A percentile compares a stretch with the other conserved stretches of the same genome.
phyloP scores from a whole-genome alignment of 768 basidiomycete genomes.

The Hemileccinum impolitum region DNA sequence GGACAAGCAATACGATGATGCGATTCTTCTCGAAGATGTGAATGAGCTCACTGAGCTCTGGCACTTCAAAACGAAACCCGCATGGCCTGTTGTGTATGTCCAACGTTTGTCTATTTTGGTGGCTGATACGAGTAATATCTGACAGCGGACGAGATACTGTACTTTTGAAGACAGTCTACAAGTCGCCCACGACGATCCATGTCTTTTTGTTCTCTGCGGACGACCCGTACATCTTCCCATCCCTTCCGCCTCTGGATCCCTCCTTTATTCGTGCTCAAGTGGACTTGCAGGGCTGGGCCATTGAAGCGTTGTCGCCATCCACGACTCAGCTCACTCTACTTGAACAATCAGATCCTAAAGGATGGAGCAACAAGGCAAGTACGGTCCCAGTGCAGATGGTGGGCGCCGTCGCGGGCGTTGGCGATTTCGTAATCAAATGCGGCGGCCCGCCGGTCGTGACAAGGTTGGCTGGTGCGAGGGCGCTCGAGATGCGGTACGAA shows the following conservation, averaged over 20 bases:
- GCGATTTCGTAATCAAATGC: conserved; percentile 93
- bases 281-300: conserved; percentile 98
- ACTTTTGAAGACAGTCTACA: conserved; percentile 93
- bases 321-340: conserved; percentile 91
- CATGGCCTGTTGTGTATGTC: conserved; percentile 90
- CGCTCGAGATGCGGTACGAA: conserved; percentile 75
- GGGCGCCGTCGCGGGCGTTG: conserved; percentile 81
- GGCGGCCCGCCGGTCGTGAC: conserved; percentile 94
- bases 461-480: conserved; percentile 73
- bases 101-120: conserved; percentile 9
- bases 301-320: conserved; percentile 91
- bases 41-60: conserved; percentile 90
- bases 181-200: conserved; percentile 91
- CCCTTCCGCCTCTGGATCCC: conserved; percentile 61
- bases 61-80: conserved; percentile 87
- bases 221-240: conserved; percentile 82
- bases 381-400: conserved; percentile 96
- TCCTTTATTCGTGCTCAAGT: conserved; percentile 89
- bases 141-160: conserved; percentile 85
- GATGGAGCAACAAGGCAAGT: conserved; percentile 88
- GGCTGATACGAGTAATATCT: conserved; percentile 2
- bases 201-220: conserved; percentile 95
- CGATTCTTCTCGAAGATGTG: conserved; percentile 80
- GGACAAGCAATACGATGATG: conserved; percentile 91
- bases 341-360: conserved; percentile 96